phyloP scores from a whole-genome alignment of 2,329 filamentous ascomycete genomes.

The Fusarium anthophilum region DNA sequence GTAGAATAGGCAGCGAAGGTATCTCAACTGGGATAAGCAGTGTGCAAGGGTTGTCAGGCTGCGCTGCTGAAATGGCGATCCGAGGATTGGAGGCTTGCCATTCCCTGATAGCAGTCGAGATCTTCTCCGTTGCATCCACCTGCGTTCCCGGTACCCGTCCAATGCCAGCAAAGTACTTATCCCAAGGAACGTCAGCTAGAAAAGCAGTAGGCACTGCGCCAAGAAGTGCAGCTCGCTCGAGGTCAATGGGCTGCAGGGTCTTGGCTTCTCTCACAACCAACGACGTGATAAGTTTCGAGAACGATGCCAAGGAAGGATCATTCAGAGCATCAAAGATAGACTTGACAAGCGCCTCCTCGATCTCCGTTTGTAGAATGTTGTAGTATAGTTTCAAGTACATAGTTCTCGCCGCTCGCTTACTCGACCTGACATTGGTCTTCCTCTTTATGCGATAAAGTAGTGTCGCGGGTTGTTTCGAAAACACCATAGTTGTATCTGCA shows the following conservation, averaged over 20 bases:
- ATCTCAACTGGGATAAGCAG: conserved; percentile 93
- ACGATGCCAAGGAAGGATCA: conserved; percentile 54
- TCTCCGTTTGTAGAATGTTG: conserved; percentile 78
- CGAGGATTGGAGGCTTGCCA: conserved; percentile 47
- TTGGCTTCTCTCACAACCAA: conserved; percentile 56
- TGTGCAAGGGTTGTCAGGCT: conserved; percentile 58
- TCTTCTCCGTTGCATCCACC: conserved; percentile 43
- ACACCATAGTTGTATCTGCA: conserved; percentile 69
- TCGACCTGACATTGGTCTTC: conserved; percentile 54
- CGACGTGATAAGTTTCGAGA: conserved; percentile 57
- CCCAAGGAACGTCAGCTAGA: conserved; percentile 59
- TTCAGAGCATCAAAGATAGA: conserved; percentile 54
- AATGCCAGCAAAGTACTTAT: conserved; percentile 59
- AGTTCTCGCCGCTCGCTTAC: conserved; percentile 49
- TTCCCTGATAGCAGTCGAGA: conserved; percentile 43
- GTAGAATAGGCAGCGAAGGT: conserved; percentile 82
- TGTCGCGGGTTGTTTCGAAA: conserved; percentile 82
- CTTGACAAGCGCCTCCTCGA: conserved; percentile 60
- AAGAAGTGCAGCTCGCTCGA: conserved; percentile 66
- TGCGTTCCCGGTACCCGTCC: conserved; percentile 51
- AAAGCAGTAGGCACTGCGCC: conserved; percentile 61
- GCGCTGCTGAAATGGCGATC: conserved; percentile 39
- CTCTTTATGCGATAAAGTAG: conserved; percentile 81
- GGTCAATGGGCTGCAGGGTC: conserved; percentile 57
- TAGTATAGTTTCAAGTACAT: conserved; percentile 80